Evolutionary conservation across 805 yeast species (phyloP), one percentile per base, ranked within the genome.

Genomic region (Suhomyces prunicola): DNA sequence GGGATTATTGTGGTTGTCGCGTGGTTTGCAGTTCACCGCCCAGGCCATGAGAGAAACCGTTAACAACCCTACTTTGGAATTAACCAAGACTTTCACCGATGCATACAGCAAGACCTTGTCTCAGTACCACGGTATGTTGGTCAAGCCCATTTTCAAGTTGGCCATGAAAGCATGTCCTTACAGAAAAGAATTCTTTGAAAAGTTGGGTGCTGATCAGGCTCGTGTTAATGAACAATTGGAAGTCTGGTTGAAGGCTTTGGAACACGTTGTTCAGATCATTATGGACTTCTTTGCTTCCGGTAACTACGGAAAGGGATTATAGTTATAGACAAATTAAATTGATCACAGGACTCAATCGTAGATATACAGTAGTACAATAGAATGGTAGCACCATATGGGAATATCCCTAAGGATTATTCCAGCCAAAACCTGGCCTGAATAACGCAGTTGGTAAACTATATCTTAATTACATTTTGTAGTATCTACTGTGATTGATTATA

Each of bases 151-250:
- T 50, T 90, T 90, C 82, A 89, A 89, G 73, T 79, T 91, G 68
- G 97, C 97, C 47, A 91, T 90, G 97, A 88, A 88, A 71, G 96
- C 96, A 1, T 89, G 96, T 71, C 97, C 97, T 10, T 91, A 89
- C 73, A 83, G 96, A 76, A 84, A 82, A 68, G 96, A 85, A 65
- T 88, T 90, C 67, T 90, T 89, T 64, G 85, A 70, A 54, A 90
- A 90, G 75, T 80, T 90, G 61, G 97, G 97, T 53, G 78, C 79
- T 22, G 90, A 87, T 68, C 87, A 84, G 67, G 85, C 73, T 33
- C 81, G 80, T 65, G 96, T 91, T 22, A 61, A 70, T 39, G 76
- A 71, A 56, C 91, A 90, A 71, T 77, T 91, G 64, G 72, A 67
- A 50, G 81, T 63, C 31, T 90, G 97, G 97, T 79, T 91, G 58